These are phyloP conservation scores for Phytopythium cucurbitacearum DNA, from an alignment of 352 stramenopile genomes.

Conservation along the genomic window DNA sequence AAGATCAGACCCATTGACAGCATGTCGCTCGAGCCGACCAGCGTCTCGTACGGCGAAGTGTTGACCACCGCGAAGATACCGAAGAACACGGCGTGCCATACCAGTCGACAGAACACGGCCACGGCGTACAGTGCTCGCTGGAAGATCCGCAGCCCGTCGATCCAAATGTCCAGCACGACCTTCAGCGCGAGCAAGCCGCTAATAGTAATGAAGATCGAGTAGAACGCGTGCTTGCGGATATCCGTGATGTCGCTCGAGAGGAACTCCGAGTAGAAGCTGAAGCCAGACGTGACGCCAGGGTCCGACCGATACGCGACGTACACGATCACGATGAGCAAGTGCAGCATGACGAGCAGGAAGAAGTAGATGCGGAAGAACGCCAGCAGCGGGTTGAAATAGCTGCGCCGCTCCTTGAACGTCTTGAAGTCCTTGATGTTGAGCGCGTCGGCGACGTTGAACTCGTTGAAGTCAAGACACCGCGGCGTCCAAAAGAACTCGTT, in stretches of 20 bases:
- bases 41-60: conserved; percentile 52
- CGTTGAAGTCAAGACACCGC: conserved; percentile 76
- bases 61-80: conserved; percentile 72
- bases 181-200: conserved; percentile 59
- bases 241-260: conserved; percentile 58
- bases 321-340: conserved; percentile 69
- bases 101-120: conserved; percentile 62
- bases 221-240: conserved; percentile 73
- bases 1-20: conserved; percentile 55
- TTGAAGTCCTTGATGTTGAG: conserved; percentile 66
- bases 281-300: conserved; percentile 35
- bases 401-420: conserved; percentile 84
- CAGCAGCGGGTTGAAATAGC: conserved; percentile 73
- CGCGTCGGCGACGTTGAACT: conserved; percentile 73
- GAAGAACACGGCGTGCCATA: conserved; percentile 83
- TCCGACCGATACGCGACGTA: conserved; percentile 79
- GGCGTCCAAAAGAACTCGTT: conserved; percentile 89
- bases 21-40: conserved; percentile 56
- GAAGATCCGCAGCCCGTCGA: conserved; percentile 77
- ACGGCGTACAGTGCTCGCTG: conserved; percentile 42
- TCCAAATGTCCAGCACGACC: conserved; percentile 80
- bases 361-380: conserved; percentile 88
- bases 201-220: conserved; percentile 66
- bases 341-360: conserved; percentile 81
- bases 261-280: conserved; percentile 75